A percentile compares a stretch with the other conserved stretches of the same genome.
phyloP scores from a whole-genome alignment of 2,329 filamentous ascomycete genomes.

The Intubia oerlemansii region DNA sequence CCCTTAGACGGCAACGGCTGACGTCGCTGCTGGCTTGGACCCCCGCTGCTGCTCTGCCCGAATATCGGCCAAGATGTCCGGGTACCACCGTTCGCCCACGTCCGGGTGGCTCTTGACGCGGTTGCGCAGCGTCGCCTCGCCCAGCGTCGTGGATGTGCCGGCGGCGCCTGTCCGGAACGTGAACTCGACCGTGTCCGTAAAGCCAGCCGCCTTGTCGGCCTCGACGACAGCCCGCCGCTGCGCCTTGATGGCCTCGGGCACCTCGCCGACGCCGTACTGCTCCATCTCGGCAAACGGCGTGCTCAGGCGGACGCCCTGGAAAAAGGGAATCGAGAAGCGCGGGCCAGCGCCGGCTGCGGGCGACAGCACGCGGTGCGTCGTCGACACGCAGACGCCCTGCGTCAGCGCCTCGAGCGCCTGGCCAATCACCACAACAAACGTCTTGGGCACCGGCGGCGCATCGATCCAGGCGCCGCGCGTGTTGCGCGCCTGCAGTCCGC shows the following conservation, averaged over 20 bases:
- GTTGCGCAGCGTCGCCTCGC: slow-evolving; percentile 70
- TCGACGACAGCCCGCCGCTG: slow-evolving; percentile 35
- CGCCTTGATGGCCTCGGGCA: slow-evolving; percentile 40
- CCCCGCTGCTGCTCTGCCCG: slow-evolving; percentile 29
- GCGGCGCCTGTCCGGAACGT: slow-evolving; percentile 53
- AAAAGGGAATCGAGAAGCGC: slow-evolving; percentile 67
- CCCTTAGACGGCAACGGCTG: too few species aligned
- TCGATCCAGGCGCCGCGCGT: slow-evolving; percentile 61
- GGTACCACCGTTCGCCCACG: slow-evolving; percentile 66
- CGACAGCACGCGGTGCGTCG: slow-evolving; percentile 66
- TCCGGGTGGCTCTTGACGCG: slow-evolving; percentile 73
- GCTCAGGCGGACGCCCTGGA: slow-evolving; percentile 67
- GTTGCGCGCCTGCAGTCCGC: slow-evolving; percentile 68
- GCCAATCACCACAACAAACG: slow-evolving; percentile 71
- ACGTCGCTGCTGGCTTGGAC: too few species aligned
- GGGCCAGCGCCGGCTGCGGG: slow-evolving; percentile 48
- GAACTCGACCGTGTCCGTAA: slow-evolving; percentile 63
- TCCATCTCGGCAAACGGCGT: slow-evolving; percentile 61
- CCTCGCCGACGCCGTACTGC: slow-evolving; percentile 27
- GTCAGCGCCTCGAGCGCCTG: slow-evolving; percentile 76
- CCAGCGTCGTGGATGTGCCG: slow-evolving; percentile 42
- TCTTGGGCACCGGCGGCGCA: slow-evolving; percentile 52
- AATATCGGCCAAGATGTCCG: slow-evolving; percentile 36
- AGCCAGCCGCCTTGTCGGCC: slow-evolving; percentile 27
- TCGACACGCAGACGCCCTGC: slow-evolving; percentile 59